phyloP scores from a whole-genome alignment of 148 eudicot species.

The Agrostemma githago region DNA sequence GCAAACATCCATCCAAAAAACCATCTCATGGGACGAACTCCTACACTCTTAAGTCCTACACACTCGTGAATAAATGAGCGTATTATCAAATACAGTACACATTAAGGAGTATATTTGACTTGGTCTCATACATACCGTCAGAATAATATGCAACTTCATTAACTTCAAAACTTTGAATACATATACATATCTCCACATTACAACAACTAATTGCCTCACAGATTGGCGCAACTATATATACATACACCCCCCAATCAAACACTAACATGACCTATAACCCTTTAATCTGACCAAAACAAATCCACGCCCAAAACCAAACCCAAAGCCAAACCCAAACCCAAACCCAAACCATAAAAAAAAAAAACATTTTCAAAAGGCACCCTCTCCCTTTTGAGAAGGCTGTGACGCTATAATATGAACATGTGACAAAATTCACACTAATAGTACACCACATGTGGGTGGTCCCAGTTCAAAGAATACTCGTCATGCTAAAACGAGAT shows the following conservation, averaged over 20 bases:
- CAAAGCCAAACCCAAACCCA: not conserved
- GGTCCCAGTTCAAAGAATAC: constrained; percentile 27
- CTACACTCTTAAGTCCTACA: no score
- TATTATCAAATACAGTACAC: no score
- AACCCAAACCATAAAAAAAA: not conserved
- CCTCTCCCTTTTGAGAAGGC: constrained; percentile 22
- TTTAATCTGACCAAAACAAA: not conserved
- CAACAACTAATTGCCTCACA: constrained; percentile 28
- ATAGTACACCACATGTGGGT: constrained; percentile 26
- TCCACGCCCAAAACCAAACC: not conserved
- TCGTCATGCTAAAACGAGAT: constrained; percentile 21
- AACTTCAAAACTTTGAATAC: constrained; percentile 25
- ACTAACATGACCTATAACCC: constrained; percentile 18
- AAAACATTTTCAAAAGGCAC: constrained; percentile 21
- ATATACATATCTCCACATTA: constrained; percentile 22
- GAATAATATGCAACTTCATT: constrained; percentile 8
- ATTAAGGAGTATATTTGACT: no score
- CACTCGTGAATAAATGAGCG: no score
- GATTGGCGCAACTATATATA: constrained; percentile 26
- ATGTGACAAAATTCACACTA: constrained; percentile 24
- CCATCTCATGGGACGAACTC: no score
- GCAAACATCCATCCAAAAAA: no score
- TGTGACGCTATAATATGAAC: constrained; percentile 12
- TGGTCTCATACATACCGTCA: not conserved
- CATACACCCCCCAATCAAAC: constrained; percentile 29